Percentiles rank a stretch among this genome's conserved stretches.
Conservation (phyloP, 2,329 filamentous ascomycete species). For the Paracoccidioides lutzii region DNA sequence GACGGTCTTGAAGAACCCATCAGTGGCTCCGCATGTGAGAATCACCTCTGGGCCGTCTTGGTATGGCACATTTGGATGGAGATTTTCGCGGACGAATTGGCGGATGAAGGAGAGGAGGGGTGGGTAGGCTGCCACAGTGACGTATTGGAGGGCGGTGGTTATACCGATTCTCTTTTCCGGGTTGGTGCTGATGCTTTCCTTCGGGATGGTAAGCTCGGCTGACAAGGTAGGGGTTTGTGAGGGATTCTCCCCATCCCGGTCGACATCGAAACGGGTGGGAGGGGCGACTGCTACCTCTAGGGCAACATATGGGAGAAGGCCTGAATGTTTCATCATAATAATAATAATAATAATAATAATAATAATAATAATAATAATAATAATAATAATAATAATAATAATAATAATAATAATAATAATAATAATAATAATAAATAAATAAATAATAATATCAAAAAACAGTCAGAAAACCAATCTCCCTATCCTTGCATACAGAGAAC, state of each 20-base stretch:
- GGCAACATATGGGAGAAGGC: constrained; percentile 81
- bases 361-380: constrained; percentile 2
- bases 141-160: constrained; percentile 73
- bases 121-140: constrained; percentile 67
- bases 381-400: constrained; percentile 2
- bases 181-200: constrained; percentile 47
- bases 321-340: constrained; percentile 30
- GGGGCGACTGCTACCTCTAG: constrained; percentile 69
- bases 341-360: constrained; percentile 2
- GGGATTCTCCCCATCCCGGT: constrained; percentile 28
- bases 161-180: constrained; percentile 63
- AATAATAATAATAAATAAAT: constrained; percentile 2
- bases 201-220: constrained; percentile 57
- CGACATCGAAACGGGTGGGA: constrained; percentile 46
- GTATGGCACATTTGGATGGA: constrained; percentile 76
- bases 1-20: constrained; percentile 68
- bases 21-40: constrained; percentile 69
- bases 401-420: constrained; percentile 3
- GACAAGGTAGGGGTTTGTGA: constrained; percentile 19
- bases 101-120: constrained; percentile 65
- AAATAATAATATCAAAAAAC: not conserved
- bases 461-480: no score
- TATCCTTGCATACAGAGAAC: no score
- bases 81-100: constrained; percentile 59
- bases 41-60: constrained; percentile 61